Conservation (phyloP, 768 basidiomycete species). For the Leccinum barrowsii region DNA sequence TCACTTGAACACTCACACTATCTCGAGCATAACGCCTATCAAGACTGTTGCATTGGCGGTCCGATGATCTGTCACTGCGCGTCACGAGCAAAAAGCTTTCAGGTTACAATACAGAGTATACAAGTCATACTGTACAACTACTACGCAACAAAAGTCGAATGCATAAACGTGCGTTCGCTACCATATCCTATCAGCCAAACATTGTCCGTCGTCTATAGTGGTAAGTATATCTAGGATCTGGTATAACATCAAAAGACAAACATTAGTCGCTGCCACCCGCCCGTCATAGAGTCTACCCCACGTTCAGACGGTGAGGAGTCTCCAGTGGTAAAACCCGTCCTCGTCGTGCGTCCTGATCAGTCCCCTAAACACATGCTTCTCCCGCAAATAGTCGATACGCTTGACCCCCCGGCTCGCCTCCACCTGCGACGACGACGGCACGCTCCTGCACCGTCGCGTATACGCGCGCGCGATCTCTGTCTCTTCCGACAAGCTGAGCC, state of each 20-base stretch:
- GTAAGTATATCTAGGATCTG: not conserved
- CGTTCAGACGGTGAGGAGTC: conserved; percentile 20
- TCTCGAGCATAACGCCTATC: not conserved
- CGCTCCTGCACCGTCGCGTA: conserved; percentile 33
- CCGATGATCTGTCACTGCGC: not conserved
- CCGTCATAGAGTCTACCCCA: not conserved
- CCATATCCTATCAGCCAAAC: not conserved
- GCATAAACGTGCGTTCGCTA: not conserved
- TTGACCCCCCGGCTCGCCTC: conserved; percentile 39
- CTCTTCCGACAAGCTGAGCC: conserved; percentile 24
- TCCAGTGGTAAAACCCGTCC: conserved; percentile 31
- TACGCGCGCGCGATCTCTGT: conserved; percentile 35
- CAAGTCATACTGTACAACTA: not conserved
- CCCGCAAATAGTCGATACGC: conserved; percentile 37
- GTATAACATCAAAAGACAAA: not conserved
- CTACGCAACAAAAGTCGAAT: not conserved
- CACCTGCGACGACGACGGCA: conserved; percentile 27
- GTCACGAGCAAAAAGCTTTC: not conserved
- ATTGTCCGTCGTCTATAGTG: not conserved
- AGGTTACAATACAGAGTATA: not conserved
- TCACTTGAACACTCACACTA: not conserved
- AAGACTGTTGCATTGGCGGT: not conserved
- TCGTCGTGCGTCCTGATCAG: conserved; percentile 30
- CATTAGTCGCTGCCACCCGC: not conserved
- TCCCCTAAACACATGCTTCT: conserved; percentile 36